Percentiles rank a stretch among this genome's conserved stretches.
These are phyloP conservation scores for Alternaria solani DNA, from an alignment of 2,329 filamentous ascomycete species.

Conservation along the genomic window DNA sequence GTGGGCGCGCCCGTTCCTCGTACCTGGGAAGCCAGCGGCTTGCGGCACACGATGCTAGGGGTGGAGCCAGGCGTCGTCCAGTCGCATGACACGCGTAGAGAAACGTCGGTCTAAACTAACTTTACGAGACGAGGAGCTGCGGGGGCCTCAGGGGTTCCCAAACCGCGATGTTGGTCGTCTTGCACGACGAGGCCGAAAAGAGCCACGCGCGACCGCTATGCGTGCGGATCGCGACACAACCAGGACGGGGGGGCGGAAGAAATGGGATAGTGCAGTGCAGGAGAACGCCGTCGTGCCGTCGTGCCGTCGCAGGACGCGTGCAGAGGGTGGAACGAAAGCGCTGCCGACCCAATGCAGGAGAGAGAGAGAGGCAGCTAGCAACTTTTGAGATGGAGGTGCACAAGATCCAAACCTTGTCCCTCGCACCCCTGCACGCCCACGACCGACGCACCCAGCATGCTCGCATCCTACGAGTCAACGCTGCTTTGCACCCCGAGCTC, in stretches of 20 bases:
- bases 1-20: slow-evolving; percentile 11
- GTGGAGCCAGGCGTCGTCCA: slow-evolving; percentile 19
- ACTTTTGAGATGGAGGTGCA: slow-evolving; percentile 22
- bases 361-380: slow-evolving; percentile 14
- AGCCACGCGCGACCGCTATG: slow-evolving; percentile 27
- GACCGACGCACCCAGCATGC: slow-evolving; percentile 7
- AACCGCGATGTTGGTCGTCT: slow-evolving; percentile 27
- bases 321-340: slow-evolving; percentile 1
- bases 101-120: slow-evolving; percentile 26
- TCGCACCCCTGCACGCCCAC: slow-evolving; percentile 14
- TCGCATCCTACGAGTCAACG: slow-evolving; percentile 15
- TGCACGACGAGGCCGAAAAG: slow-evolving; percentile 24
- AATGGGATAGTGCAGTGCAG: background rate
- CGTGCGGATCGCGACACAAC: slow-evolving; percentile 11
- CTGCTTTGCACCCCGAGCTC: background rate
- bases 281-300: slow-evolving; percentile 1
- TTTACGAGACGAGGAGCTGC: slow-evolving; percentile 19
- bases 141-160: slow-evolving; percentile 26
- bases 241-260: background rate
- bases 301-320: slow-evolving; percentile 9
- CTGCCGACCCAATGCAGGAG: slow-evolving; percentile 18
- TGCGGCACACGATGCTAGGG: slow-evolving; percentile 10
- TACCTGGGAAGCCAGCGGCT: slow-evolving; percentile 4
- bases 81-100: slow-evolving; percentile 32
- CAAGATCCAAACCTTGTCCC: slow-evolving; percentile 18